phyloP scores from a whole-genome alignment of 768 basidiomycete species.

The Dictyophora rubrovolvata region DNA sequence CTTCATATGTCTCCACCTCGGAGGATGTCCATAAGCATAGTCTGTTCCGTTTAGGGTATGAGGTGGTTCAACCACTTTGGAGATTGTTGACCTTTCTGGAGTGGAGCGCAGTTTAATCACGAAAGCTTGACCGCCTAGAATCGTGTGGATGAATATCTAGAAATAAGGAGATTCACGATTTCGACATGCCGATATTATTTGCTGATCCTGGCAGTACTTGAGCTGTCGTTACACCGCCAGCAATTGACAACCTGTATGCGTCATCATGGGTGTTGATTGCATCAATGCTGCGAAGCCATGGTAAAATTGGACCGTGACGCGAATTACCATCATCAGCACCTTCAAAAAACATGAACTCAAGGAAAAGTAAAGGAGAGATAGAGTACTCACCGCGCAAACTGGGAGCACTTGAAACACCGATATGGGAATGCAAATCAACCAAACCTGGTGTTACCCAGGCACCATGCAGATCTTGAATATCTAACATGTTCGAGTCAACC shows the following conservation, averaged over 20 bases:
- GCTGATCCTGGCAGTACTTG: constrained; percentile 71
- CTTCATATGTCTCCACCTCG: constrained; percentile 79
- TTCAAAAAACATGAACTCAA: constrained; percentile 6
- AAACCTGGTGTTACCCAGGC: constrained; percentile 59
- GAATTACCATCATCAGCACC: constrained; percentile 58
- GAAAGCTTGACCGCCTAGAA: constrained; percentile 76
- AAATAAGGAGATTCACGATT: constrained; percentile 15
- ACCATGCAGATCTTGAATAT: constrained; percentile 40
- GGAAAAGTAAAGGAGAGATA: constrained; percentile 5
- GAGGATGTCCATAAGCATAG: constrained; percentile 28
- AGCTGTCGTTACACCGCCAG: constrained; percentile 83
- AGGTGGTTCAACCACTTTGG: constrained; percentile 82
- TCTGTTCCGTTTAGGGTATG: constrained; percentile 43
- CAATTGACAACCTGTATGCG: constrained; percentile 58
- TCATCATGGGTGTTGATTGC: constrained; percentile 82
- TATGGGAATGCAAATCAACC: constrained; percentile 71
- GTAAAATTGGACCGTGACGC: constrained; percentile 52
- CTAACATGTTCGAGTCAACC: background rate
- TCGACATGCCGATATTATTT: constrained; percentile 55
- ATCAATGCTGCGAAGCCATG: constrained; percentile 77
- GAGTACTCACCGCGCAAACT: constrained; percentile 27
- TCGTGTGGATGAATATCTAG: constrained; percentile 12
- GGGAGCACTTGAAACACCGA: constrained; percentile 64
- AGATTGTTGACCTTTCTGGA: constrained; percentile 59
- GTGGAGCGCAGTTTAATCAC: constrained; percentile 78